phyloP scores from a whole-genome alignment of 495 filamentous ascomycete species.

The Penicillium pancosmium region DNA sequence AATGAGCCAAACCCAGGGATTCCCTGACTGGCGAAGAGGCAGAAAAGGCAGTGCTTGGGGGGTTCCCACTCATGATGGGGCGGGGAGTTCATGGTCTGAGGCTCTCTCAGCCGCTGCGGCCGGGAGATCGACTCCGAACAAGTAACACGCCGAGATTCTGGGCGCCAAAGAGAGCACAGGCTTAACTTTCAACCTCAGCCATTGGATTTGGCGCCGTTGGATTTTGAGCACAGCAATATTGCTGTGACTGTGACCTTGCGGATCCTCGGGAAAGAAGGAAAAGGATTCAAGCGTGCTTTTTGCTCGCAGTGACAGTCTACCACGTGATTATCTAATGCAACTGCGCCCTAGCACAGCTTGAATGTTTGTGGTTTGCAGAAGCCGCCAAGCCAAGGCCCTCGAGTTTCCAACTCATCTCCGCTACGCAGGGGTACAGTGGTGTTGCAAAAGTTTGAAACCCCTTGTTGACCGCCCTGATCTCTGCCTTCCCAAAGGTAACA shows the following conservation, averaged over 20 bases:
- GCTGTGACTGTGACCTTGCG: not conserved
- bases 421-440: not conserved
- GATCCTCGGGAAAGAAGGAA: not conserved
- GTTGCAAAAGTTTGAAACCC: too few relatives aligned
- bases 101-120: constrained; percentile 7
- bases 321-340: constrained; percentile 21
- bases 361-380: not conserved
- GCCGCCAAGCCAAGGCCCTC: not conserved
- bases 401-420: constrained; percentile 1
- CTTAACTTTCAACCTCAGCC: constrained; percentile 3
- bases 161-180: constrained; percentile 41
- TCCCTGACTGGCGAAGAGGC: not conserved
- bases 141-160: constrained; percentile 24
- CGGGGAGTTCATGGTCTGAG: constrained; percentile 3
- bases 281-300: not conserved
- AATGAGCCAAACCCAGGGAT: not conserved
- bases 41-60: not conserved
- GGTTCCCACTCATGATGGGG: not conserved
- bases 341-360: not conserved
- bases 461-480: too few relatives aligned
- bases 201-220: constrained; percentile 40
- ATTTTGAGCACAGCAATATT: constrained; percentile 6
- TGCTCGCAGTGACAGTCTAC: constrained; percentile 11
- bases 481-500: too few relatives aligned
- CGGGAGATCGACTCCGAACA: constrained; percentile 24